phyloP scores from a whole-genome alignment of 805 yeast genomes.

The Wickerhamiella hasegawae region DNA sequence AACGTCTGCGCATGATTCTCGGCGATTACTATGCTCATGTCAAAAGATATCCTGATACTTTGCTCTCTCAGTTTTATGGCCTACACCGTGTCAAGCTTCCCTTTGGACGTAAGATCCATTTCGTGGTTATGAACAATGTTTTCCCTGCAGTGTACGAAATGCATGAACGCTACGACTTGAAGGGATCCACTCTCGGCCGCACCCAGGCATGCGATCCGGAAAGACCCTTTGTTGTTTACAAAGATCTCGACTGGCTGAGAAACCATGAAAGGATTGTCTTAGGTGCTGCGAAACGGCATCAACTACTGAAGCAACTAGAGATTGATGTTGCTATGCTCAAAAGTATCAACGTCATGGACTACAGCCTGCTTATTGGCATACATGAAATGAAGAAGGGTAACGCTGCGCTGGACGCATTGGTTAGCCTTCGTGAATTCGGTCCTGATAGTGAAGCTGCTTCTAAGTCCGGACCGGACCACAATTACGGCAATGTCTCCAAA shows the following conservation, averaged over 20 bases:
- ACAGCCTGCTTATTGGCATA: conserved; percentile 74
- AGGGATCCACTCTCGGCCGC: conserved; percentile 86
- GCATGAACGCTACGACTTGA: conserved; percentile 74
- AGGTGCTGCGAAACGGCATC: conserved; percentile 51
- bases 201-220: conserved; percentile 7
- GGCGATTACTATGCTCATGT: conserved; percentile 71
- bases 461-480: conserved; percentile 1
- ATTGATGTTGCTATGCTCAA: conserved; percentile 61
- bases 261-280: conserved; percentile 45
- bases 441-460: conserved; percentile 4
- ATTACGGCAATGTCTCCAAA: conserved; percentile 5
- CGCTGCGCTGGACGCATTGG: conserved; percentile 18
- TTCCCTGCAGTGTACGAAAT: conserved; percentile 88
- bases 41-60: conserved; percentile 67
- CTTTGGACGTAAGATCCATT: conserved; percentile 65
- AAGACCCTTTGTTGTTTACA: conserved; percentile 34
- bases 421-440: conserved; percentile 13
- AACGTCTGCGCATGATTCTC: conserved; percentile 56
- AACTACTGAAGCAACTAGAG: conserved; percentile 52
- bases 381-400: conserved; percentile 58
- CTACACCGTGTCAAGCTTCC: conserved; percentile 88
- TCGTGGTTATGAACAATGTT: conserved; percentile 89
- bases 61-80: conserved; percentile 92
- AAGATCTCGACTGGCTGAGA: conserved; percentile 82
- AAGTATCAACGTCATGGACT: conserved; percentile 82